phyloP scores from a whole-genome alignment of 1,139 yeast genomes.

The Taphrina deformans region DNA sequence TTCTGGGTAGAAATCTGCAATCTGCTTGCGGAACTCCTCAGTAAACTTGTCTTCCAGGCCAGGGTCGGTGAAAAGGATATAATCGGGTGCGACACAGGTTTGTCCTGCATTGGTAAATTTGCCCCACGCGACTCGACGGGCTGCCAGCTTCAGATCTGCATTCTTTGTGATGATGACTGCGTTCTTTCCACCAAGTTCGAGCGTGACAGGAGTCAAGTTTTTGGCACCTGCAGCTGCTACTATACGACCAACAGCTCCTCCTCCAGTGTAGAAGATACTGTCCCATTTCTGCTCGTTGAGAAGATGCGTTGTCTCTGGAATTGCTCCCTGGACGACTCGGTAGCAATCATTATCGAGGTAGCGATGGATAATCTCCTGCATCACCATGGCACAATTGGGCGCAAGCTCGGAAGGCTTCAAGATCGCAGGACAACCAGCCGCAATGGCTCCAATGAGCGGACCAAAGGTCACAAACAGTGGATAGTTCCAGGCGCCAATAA shows the following conservation, averaged over 20 bases:
- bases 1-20: slow-evolving; percentile 52
- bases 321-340: slow-evolving; percentile 33
- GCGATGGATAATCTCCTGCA: slow-evolving; percentile 38
- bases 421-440: slow-evolving; percentile 82
- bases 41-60: slow-evolving; percentile 58
- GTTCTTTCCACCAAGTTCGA: slow-evolving; percentile 80
- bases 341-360: slow-evolving; percentile 23
- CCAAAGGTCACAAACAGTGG: slow-evolving; percentile 67
- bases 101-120: slow-evolving; percentile 78
- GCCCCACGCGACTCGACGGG: slow-evolving; percentile 56
- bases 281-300: slow-evolving; percentile 28
- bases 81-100: slow-evolving; percentile 84
- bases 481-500: slow-evolving; percentile 64
- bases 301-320: slow-evolving; percentile 32
- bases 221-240: slow-evolving; percentile 65
- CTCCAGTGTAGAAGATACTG: slow-evolving; percentile 57
- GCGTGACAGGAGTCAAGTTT: slow-evolving; percentile 69
- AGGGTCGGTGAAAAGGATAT: slow-evolving; percentile 61
- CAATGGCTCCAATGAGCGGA: slow-evolving; percentile 77
- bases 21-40: slow-evolving; percentile 49
- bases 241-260: slow-evolving; percentile 65
- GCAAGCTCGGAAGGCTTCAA: slow-evolving; percentile 77
- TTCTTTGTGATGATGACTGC: slow-evolving; percentile 73
- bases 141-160: slow-evolving; percentile 60
- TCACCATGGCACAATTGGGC: slow-evolving; percentile 62